These are phyloP conservation scores for Triticum turgidum DNA, from an alignment of 176 grass and related monocot genomes.

Conservation along the genomic window DNA sequence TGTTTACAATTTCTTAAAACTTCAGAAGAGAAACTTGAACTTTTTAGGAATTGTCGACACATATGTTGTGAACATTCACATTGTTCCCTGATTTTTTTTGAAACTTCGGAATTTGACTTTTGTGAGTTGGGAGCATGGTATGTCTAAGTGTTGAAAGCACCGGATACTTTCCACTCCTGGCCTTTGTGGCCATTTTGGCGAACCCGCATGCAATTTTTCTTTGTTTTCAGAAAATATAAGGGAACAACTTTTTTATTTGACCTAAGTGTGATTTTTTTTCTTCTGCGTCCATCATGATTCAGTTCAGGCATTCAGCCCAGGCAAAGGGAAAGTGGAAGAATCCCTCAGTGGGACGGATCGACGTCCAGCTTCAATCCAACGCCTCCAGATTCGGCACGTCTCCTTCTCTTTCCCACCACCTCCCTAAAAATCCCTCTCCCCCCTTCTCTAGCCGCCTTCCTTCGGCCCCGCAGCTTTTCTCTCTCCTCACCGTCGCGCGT, in stretches of 20 bases:
- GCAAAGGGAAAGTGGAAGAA: background rate
- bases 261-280: background rate
- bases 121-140: background rate
- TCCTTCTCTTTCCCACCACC: background rate
- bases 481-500: background rate
- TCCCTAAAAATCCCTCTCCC: conserved; percentile 29
- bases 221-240: background rate
- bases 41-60: no score
- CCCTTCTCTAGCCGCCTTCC: conserved; percentile 42
- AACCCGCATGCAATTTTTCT: background rate
- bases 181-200: background rate
- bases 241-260: background rate
- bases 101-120: background rate
- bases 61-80: no score
- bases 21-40: no score
- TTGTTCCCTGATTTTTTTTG: no score
- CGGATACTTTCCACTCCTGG: background rate
- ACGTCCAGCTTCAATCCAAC: conserved; percentile 28
- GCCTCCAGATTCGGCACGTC: background rate
- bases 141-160: background rate
- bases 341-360: background rate
- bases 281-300: background rate
- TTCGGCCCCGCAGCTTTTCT: background rate
- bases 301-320: no score
- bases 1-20: no score